Conservation (phyloP, 306 rosid genomes). For the Trichosanthes cucumerina region DNA sequence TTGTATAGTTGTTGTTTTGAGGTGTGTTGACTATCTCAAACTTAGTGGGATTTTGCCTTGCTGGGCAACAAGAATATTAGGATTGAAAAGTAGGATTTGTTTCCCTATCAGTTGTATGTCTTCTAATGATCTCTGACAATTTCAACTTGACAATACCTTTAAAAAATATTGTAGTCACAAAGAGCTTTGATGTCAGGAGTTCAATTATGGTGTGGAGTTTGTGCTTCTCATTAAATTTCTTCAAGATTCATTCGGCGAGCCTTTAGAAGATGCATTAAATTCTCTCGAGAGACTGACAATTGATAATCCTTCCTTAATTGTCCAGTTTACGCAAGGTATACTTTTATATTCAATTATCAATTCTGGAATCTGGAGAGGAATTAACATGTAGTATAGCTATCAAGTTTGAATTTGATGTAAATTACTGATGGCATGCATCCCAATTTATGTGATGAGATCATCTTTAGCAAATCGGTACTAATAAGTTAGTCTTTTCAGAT, state of each 20-base stretch:
- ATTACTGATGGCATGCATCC: neutral
- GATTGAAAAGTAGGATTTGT: neutral
- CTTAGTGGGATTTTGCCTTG: neutral
- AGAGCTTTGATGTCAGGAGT: conserved; percentile 45
- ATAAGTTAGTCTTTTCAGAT: neutral
- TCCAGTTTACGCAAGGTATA: conserved; percentile 72
- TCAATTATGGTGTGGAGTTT: conserved; percentile 74
- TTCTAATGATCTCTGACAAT: neutral
- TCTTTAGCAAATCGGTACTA: neutral
- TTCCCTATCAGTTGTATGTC: neutral
- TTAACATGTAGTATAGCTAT: neutral
- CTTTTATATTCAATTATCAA: neutral
- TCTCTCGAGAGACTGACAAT: conserved; percentile 36
- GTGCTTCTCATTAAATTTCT: conserved; percentile 64
- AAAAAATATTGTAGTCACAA: neutral
- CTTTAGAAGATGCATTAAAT: conserved; percentile 41
- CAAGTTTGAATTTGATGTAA: neutral
- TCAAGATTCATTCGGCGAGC: conserved; percentile 26
- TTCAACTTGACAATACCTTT: neutral
- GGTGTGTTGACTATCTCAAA: neutral
- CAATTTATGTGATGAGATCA: neutral
- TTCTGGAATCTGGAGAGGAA: neutral
- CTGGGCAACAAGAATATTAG: neutral
- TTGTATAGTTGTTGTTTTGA: neutral
- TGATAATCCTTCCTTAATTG: conserved; percentile 69